Base-by-base conservation (phyloP, 2,329 filamentous ascomycete species). In the Aspergillus oerlinghausenensis region DNA sequence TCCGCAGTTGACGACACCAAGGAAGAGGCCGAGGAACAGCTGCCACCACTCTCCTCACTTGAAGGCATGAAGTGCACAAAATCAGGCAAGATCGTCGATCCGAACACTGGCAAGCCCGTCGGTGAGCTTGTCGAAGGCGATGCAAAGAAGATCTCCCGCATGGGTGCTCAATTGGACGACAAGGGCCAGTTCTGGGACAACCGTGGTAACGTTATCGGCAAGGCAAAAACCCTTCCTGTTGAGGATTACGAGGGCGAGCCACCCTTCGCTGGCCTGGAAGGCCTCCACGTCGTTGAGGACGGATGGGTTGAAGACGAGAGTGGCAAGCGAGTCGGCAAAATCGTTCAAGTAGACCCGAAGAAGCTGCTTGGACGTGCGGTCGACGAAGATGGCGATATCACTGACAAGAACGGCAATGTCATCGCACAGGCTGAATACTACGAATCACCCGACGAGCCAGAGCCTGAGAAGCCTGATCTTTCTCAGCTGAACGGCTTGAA, bases 101-200 rank as follows among this genome's bases (percentile, higher is more conserved):
- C 62, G 8, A 28, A 64, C 1, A 67, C 75, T 9, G 77, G 79
- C 40, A 80, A 78, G 48, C 74, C 80, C 1, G 69, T 81, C 48
- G 86, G 86, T 45, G 81, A 87, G 52, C 70, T 87, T 11, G 71
- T 80, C 14, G 83, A 86, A 60, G 87, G 85, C 60, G 82, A 86
- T 19, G 80, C 85, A 57, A 86, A 86, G 75, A 87, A 86, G 71
- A 76, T 85, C 63, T 65, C 73, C 49, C 73, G 72, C 49, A 60
- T 72, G 21, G 75, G 75, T 9, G 66, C 62, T 21, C 63, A 65
- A 17, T 69, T 74, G 25, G 86, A 88, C 61, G 80, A 80, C 57
- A 78, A 86, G 70, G 85, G 85, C 21, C 85, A 87, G 65, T 83
- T 88, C 55, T 78, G 86, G 66, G 84, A 86, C 68, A 84, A 80